Evolutionary conservation across 768 basidiomycete species (phyloP).

Genomic region (Trametes elegans): DNA sequence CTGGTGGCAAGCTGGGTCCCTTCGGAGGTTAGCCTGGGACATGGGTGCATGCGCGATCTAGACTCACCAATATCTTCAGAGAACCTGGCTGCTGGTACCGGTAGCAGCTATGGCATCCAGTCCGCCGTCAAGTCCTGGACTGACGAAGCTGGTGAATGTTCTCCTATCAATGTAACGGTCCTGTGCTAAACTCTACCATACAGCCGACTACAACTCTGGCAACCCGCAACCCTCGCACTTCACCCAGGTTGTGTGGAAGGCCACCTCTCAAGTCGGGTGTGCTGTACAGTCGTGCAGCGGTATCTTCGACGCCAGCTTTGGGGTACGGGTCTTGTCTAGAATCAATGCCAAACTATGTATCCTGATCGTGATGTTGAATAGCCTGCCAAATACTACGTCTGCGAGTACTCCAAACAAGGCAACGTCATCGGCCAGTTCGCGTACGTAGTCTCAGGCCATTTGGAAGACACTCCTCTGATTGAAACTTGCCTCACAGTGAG

Average conservation of each 20-base stretch:
- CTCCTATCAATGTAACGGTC: constrained; percentile 53
- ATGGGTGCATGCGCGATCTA: too few species aligned
- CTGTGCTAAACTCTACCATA: constrained; percentile 37
- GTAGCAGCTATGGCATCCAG: constrained; percentile 44
- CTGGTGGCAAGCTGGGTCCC: constrained; percentile 59
- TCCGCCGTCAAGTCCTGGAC: constrained; percentile 60
- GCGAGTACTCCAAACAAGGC: constrained; percentile 65
- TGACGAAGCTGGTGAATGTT: constrained; percentile 54
- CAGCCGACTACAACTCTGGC: constrained; percentile 54
- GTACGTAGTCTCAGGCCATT: constrained; percentile 38
- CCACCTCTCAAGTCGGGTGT: constrained; percentile 60
- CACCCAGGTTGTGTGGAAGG: constrained; percentile 67
- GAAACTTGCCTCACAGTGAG: constrained; percentile 20
- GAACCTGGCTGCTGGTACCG: constrained; percentile 76
- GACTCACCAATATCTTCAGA: constrained; percentile 37
- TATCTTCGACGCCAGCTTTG: constrained; percentile 55
- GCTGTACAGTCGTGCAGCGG: constrained; percentile 54
- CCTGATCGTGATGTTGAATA: constrained; percentile 23
- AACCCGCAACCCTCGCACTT: constrained; percentile 66
- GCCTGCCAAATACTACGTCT: constrained; percentile 61
- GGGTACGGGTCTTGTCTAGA: constrained; percentile 38
- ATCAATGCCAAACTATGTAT: neutral
- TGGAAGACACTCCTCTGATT: neutral
- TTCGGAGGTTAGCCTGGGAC: too few species aligned
- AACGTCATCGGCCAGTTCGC: constrained; percentile 62